phyloP scores from a whole-genome alignment of 1,284 basidiomycete genomes.

The Leccinum pachyderme region DNA sequence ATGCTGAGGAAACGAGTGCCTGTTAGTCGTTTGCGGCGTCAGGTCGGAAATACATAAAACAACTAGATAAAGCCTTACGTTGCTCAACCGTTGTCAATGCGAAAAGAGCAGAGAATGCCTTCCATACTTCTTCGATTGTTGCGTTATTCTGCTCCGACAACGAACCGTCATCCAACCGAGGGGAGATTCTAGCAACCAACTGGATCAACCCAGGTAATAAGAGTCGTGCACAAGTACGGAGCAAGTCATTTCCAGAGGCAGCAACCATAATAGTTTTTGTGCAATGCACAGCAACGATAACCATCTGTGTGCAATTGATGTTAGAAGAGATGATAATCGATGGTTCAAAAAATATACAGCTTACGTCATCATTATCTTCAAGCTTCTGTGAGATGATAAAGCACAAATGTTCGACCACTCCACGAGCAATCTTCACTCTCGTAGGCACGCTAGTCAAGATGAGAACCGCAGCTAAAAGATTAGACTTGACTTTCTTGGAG shows the following conservation, averaged over 20 bases:
- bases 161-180: constrained; percentile 51
- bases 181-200: constrained; percentile 70
- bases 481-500: constrained; percentile 85
- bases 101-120: constrained; percentile 72
- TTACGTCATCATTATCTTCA: constrained; percentile 65
- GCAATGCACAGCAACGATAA: constrained; percentile 87
- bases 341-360: constrained; percentile 19
- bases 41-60: background rate
- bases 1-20: constrained; percentile 73
- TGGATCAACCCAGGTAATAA: constrained; percentile 81
- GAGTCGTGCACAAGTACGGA: constrained; percentile 71
- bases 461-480: constrained; percentile 84
- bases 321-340: constrained; percentile 5
- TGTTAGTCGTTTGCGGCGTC: constrained; percentile 32
- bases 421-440: constrained; percentile 66
- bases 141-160: constrained; percentile 55
- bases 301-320: constrained; percentile 43
- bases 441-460: constrained; percentile 80
- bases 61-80: constrained; percentile 46
- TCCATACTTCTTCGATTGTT: constrained; percentile 78
- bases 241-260: constrained; percentile 61
- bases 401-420: constrained; percentile 82
- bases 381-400: constrained; percentile 82
- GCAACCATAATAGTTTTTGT: constrained; percentile 72
- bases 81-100: constrained; percentile 56